Percentiles rank a stretch among this genome's conserved stretches.
Conservation (phyloP, 2,329 filamentous ascomycete genomes). For the Trichoderma sp. region DNA sequence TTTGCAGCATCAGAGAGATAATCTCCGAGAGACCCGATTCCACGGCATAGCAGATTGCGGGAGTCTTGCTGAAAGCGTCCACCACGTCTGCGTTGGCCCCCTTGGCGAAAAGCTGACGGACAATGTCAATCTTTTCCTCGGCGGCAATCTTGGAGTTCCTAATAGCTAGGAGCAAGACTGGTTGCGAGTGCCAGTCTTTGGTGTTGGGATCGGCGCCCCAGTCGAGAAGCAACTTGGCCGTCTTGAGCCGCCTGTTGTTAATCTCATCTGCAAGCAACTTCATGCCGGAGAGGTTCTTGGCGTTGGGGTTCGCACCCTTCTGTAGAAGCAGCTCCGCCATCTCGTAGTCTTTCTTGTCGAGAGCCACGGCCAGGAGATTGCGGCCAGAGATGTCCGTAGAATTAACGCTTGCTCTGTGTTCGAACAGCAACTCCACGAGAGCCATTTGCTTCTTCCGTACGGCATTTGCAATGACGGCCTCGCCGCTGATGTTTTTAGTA, state of each 20-base stretch:
- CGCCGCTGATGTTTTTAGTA: slow-evolving; percentile 26
- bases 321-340: slow-evolving; percentile 35
- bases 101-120: slow-evolving; percentile 33
- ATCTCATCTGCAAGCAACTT: slow-evolving; percentile 36
- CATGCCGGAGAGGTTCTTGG: slow-evolving; percentile 30
- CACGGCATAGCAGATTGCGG: slow-evolving; percentile 28
- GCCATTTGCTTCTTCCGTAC: slow-evolving; percentile 29
- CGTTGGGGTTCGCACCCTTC: slow-evolving; percentile 34
- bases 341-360: slow-evolving; percentile 28
- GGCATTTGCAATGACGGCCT: slow-evolving; percentile 29
- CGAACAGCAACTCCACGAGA: slow-evolving; percentile 30
- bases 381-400: slow-evolving; percentile 31
- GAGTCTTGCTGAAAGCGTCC: slow-evolving; percentile 25
- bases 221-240: slow-evolving; percentile 33
- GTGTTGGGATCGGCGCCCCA: slow-evolving; percentile 34
- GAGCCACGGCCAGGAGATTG: slow-evolving; percentile 31
- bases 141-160: slow-evolving; percentile 27
- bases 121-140: slow-evolving; percentile 28
- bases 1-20: slow-evolving; percentile 28
- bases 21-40: slow-evolving; percentile 27
- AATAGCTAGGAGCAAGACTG: slow-evolving; percentile 32
- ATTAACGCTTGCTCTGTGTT: slow-evolving; percentile 36
- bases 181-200: slow-evolving; percentile 32
- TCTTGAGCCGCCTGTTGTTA: slow-evolving; percentile 31
- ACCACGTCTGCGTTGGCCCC: slow-evolving; percentile 33